Conservation (phyloP, 2,329 filamentous ascomycete species). For the Colletotrichum aenigma region DNA sequence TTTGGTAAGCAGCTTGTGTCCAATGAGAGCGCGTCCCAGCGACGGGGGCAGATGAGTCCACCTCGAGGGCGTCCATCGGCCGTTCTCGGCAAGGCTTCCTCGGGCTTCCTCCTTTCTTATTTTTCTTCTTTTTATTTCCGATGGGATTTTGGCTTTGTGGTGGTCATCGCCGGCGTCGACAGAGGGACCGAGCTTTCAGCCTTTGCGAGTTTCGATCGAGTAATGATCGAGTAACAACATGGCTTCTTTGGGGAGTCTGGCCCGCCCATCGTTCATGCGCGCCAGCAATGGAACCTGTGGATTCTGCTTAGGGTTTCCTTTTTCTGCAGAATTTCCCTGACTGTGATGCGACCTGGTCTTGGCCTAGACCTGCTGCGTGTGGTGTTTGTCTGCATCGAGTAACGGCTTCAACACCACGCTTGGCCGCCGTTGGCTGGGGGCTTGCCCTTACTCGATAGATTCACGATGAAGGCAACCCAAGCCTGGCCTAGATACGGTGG, state of each 20-base stretch:
- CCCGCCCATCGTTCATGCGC: neutral
- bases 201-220: conserved; percentile 46
- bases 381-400: neutral
- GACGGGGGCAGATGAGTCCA: neutral
- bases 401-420: neutral
- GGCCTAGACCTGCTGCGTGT: neutral
- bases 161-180: neutral
- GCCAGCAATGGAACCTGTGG: neutral
- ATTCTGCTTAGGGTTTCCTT: neutral
- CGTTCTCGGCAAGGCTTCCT: neutral
- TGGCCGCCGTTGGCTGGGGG: neutral
- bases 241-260: neutral
- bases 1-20: neutral
- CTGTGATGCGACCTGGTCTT: neutral
- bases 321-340: neutral
- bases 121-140: neutral
- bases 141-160: neutral
- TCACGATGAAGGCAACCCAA: neutral
- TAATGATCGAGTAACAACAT: conserved; percentile 47
- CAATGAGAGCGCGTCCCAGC: neutral
- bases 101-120: neutral
- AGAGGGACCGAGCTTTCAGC: neutral
- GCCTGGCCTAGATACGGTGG: too few species aligned
- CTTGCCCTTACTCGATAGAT: conserved; percentile 8
- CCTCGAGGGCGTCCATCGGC: neutral